These are phyloP conservation scores for Cordia subcordata DNA, from an alignment of 257 asterid genomes.

Conservation along the genomic window DNA sequence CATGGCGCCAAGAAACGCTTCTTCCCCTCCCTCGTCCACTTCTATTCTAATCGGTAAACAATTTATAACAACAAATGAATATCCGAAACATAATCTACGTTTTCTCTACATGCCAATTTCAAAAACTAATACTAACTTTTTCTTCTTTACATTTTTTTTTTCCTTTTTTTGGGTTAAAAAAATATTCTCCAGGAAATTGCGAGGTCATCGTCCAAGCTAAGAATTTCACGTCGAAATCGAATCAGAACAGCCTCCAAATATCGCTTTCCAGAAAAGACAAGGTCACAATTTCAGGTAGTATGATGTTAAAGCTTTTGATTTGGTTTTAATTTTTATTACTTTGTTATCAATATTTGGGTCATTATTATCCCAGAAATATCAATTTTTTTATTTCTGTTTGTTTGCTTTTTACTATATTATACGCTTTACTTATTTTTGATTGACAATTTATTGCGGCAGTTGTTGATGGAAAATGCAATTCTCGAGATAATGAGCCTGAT, in stretches of 20 bases:
- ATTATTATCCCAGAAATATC: not conserved
- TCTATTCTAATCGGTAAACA: slow-evolving; percentile 52
- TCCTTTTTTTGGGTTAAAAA: no score
- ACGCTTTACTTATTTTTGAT: not conserved
- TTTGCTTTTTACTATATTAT: not conserved
- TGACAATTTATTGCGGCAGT: slow-evolving; percentile 27
- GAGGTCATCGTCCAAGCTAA: slow-evolving; percentile 54
- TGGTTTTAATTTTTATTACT: not conserved
- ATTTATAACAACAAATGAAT: not conserved
- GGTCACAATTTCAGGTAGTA: slow-evolving; percentile 47
- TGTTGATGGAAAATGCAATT: slow-evolving; percentile 26
- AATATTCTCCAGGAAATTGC: slow-evolving; percentile 51
- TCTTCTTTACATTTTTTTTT: not conserved
- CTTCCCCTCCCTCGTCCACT: slow-evolving; percentile 33
- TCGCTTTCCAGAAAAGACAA: slow-evolving; percentile 43
- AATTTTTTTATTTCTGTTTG: not conserved
- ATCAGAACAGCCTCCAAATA: slow-evolving; percentile 39
- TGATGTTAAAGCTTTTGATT: not conserved
- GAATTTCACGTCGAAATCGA: slow-evolving; percentile 40
- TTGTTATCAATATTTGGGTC: not conserved
- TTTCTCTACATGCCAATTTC: not conserved
- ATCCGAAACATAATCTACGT: no score
- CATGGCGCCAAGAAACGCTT: slow-evolving; percentile 49
- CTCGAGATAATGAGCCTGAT: slow-evolving; percentile 16
- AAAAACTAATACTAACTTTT: not conserved